A percentile compares a stretch with the other conserved stretches of the same genome.
phyloP scores from a whole-genome alignment of 257 asterid genomes.

The Solanum arcanum region DNA sequence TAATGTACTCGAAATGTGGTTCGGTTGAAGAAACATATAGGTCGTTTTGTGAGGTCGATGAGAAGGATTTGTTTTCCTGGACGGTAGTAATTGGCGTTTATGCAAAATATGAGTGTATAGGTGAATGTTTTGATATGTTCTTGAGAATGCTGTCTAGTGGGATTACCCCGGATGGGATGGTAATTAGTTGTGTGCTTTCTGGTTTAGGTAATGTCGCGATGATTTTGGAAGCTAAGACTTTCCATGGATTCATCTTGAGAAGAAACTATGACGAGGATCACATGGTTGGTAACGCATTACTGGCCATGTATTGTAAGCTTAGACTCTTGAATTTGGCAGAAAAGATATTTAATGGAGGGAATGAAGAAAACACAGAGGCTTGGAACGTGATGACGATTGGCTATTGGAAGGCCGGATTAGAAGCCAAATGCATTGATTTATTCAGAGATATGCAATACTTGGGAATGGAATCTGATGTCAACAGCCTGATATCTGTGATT shows the following conservation, averaged over 20 bases:
- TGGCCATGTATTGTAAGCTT: slow-evolving; percentile 65
- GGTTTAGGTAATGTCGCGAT: slow-evolving; percentile 31
- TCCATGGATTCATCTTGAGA: slow-evolving; percentile 57
- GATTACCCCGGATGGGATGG: slow-evolving; percentile 49
- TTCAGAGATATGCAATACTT: slow-evolving; percentile 50
- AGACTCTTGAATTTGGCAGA: slow-evolving; percentile 36
- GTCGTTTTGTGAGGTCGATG: slow-evolving; percentile 40
- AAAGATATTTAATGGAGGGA: slow-evolving; percentile 25
- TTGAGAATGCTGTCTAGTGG: slow-evolving; percentile 41
- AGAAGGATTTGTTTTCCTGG: slow-evolving; percentile 64
- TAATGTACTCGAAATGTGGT: slow-evolving; percentile 64
- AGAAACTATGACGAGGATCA: slow-evolving; percentile 25
- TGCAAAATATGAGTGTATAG: slow-evolving; percentile 31
- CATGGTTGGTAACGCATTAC: slow-evolving; percentile 29
- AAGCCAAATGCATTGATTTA: slow-evolving; percentile 32
- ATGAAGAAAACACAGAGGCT: slow-evolving; percentile 27
- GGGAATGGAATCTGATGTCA: slow-evolving; percentile 27
- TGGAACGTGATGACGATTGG: slow-evolving; percentile 54
- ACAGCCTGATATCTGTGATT: slow-evolving; percentile 43
- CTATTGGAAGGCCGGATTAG: slow-evolving; percentile 52
- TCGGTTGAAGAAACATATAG: slow-evolving; percentile 34
- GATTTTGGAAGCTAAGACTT: slow-evolving; percentile 44
- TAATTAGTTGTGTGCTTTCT: slow-evolving; percentile 46
- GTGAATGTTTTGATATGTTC: slow-evolving; percentile 31
- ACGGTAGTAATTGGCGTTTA: slow-evolving; percentile 38